Conservation (phyloP, 768 basidiomycete species). For the Trametes sanguinea region DNA sequence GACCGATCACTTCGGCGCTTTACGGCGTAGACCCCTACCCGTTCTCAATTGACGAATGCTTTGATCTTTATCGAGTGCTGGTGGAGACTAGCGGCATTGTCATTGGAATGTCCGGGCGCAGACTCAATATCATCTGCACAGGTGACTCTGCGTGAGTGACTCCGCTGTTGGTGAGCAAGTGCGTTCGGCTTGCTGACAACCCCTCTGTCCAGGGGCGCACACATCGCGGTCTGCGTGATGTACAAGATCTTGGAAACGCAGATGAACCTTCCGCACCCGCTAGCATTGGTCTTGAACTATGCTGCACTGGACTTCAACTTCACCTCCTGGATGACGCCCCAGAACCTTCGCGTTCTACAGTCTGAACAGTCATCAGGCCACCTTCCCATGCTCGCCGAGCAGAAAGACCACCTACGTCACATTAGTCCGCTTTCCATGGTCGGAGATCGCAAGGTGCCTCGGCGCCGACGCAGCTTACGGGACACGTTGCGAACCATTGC, state of each 20-base stretch:
- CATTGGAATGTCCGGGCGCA: slow-evolving; percentile 87
- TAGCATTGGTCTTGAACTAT: slow-evolving; percentile 86
- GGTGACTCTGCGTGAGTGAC: slow-evolving; percentile 95
- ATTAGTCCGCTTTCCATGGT: slow-evolving; percentile 92
- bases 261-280: slow-evolving; percentile 63
- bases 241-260: slow-evolving; percentile 78
- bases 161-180: neutral
- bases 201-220: slow-evolving; percentile 67
- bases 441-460: slow-evolving; percentile 49
- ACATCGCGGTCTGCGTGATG: slow-evolving; percentile 82
- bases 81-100: slow-evolving; percentile 76
- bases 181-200: slow-evolving; percentile 7
- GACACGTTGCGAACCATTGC: slow-evolving; percentile 32
- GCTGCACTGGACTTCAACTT: slow-evolving; percentile 97
- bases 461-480: slow-evolving; percentile 36
- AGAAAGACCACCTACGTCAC: slow-evolving; percentile 82
- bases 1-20: slow-evolving; percentile 13
- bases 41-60: slow-evolving; percentile 93
- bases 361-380: slow-evolving; percentile 86
- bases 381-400: slow-evolving; percentile 73
- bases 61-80: slow-evolving; percentile 84
- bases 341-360: slow-evolving; percentile 79
- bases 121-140: slow-evolving; percentile 74
- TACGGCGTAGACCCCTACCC: slow-evolving; percentile 83
- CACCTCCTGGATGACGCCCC: slow-evolving; percentile 93